Base-by-base conservation (phyloP, 306 rosid genomes). In the Chamaecrista fasciculata region DNA sequence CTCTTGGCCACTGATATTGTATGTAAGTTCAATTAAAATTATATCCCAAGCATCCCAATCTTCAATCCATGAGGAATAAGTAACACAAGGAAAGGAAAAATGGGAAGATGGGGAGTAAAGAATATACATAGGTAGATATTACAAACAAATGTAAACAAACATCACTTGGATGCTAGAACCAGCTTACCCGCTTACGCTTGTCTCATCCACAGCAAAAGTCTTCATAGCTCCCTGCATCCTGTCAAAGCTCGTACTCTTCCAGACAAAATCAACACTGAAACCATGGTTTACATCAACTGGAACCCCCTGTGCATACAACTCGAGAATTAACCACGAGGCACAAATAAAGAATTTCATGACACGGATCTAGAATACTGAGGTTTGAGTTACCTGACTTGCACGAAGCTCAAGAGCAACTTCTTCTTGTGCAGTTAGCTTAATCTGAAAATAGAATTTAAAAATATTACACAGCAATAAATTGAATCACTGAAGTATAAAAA, bases 211-310 rank as follows among this genome's bases (percentile, higher is more conserved):
- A 16, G 99, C 99, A 89, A 95, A 95, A 24, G 91, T 90, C 75
- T 95, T 95, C 99, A 95, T 87, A 43, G 99, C 99, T 47, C 99
- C 99, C 79, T 95, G 99, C 99, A 95, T 95, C 76, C 99, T 83
- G 68, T 95, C 99, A 69, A 95, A 95, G 85, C 99, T 91, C 33
- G 99, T 95, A 86, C 99, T 95, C 77, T 95, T 95, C 99, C 99
- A 95, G 33, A 95, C 99, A 50, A 95, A 95, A 79, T 95, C 99
- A 71, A 95, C 99, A 83, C 97, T 95, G 63, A 87, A 95, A 63
- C 99, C 99, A 83, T 91, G 99, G 85, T 85, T 87, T 50, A 91
- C 72, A 76, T 95, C 99, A 83, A 89, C 91, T 62, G 99, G 99
- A 68, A 95, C 99, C 67, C 97, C 99, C 99, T 94, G 86, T 75